A percentile compares a stretch with the other conserved stretches of the same genome.
Evolutionary conservation across 768 basidiomycete species (phyloP).

Genomic region (Amanita molliuscula): DNA sequence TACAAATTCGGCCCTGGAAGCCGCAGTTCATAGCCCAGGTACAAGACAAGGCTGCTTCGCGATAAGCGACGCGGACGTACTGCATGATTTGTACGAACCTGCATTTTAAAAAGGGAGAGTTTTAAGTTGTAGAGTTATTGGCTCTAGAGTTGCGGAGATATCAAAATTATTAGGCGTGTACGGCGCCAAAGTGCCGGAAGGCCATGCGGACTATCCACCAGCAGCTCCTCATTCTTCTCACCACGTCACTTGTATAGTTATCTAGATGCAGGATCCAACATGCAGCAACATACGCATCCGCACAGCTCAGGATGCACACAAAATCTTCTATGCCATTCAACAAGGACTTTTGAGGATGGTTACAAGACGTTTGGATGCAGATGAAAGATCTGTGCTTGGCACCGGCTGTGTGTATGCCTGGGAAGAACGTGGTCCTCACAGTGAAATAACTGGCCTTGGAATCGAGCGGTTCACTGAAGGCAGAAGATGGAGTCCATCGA

Average conservation of each 20-base stretch:
- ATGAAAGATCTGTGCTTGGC: constrained; percentile 52
- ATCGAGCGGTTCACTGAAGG: constrained; percentile 86
- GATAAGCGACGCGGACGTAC: too few relatives aligned
- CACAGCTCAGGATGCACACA: constrained; percentile 69
- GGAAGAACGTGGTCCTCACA: constrained; percentile 69
- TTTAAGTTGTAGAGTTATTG: constrained; percentile 7
- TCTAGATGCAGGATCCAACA: constrained; percentile 59
- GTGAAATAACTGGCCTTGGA: constrained; percentile 67
- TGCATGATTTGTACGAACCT: background rate
- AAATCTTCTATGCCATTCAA: constrained; percentile 67
- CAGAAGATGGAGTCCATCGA: constrained; percentile 72
- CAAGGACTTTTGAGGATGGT: constrained; percentile 59
- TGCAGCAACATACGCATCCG: constrained; percentile 66
- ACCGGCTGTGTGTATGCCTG: constrained; percentile 52
- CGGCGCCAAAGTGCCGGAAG: background rate
- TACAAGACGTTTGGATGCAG: constrained; percentile 65
- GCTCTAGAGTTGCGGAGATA: constrained; percentile 3
- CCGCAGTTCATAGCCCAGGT: too few relatives aligned
- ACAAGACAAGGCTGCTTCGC: too few relatives aligned
- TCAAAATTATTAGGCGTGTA: background rate
- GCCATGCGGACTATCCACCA: background rate
- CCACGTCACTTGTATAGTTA: background rate
- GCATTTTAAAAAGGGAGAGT: background rate
- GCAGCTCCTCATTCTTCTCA: background rate
- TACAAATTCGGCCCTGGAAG: too few relatives aligned